Percentiles rank a stretch among this genome's conserved stretches.
Evolutionary conservation across 805 yeast genomes (phyloP).

Genomic region (Sugiyamaella americana): DNA sequence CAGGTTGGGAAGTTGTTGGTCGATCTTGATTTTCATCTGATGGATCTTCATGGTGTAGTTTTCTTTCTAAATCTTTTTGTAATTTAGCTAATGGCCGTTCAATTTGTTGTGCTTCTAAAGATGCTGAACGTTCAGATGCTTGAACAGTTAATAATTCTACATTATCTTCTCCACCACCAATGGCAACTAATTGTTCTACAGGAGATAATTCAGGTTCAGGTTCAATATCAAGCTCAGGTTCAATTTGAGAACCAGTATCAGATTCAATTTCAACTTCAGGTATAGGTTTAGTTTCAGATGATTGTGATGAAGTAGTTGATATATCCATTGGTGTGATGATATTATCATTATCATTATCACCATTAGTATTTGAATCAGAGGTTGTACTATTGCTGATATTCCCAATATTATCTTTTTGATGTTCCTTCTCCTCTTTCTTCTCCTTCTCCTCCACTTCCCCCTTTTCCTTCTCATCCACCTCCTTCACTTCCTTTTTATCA

Average conservation of each 20-base stretch:
- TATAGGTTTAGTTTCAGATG: conserved; percentile 6
- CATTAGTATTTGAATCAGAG: neutral
- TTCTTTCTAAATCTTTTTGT: conserved; percentile 52
- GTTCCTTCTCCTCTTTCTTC: conserved; percentile 4
- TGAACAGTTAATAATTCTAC: conserved; percentile 18
- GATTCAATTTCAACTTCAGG: neutral
- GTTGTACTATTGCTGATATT: neutral
- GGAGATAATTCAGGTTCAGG: conserved; percentile 22
- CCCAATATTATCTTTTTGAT: neutral
- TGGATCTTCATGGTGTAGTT: conserved; percentile 8
- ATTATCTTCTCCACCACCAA: conserved; percentile 41
- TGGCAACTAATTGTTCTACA: conserved; percentile 16
- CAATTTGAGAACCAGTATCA: neutral
- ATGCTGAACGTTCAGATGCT: conserved; percentile 49
- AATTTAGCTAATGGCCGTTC: conserved; percentile 81
- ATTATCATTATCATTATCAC: neutral
- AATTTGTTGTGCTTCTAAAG: conserved; percentile 71
- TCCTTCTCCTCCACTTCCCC: neutral
- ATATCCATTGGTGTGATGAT: neutral
- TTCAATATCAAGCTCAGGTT: conserved; percentile 10
- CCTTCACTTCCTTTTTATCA: neutral
- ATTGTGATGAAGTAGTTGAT: conserved; percentile 19
- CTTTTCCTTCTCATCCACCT: neutral
- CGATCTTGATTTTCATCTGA: neutral
- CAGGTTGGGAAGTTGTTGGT: neutral